These are phyloP conservation scores for Saccharomycopsis olivae DNA, from an alignment of 805 yeast genomes.

Conservation along the genomic window DNA sequence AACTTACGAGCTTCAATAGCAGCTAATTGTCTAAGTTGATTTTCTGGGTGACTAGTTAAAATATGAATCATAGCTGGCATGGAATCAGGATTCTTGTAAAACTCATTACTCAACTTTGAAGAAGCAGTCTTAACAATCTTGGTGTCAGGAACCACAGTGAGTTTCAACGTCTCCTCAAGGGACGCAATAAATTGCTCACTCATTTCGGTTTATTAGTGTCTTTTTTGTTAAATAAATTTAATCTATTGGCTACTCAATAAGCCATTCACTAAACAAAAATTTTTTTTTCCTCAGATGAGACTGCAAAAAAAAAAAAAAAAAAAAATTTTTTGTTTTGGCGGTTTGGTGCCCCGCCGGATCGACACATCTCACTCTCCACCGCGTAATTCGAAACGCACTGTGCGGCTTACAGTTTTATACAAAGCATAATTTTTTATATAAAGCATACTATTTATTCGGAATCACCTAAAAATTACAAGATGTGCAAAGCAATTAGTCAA, in stretches of 20 bases:
- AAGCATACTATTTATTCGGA: too few species aligned
- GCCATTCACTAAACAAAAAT: too few species aligned
- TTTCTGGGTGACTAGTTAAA: constrained; percentile 57
- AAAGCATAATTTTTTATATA: neutral
- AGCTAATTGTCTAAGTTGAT: constrained; percentile 79
- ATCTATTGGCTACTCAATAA: too few species aligned
- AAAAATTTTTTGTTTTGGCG: too few species aligned
- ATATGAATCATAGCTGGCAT: constrained; percentile 79
- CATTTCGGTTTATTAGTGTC: too few species aligned
- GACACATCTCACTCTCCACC: too few species aligned
- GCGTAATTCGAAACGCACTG: too few species aligned
- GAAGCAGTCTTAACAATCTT: constrained; percentile 78
- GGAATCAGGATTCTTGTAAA: constrained; percentile 59
- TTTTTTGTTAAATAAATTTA: too few species aligned
- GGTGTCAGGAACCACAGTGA: constrained; percentile 74
- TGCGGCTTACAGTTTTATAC: too few species aligned
- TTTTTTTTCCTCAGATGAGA: too few species aligned
- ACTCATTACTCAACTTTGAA: constrained; percentile 56
- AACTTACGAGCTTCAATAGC: constrained; percentile 93
- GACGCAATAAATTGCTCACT: constrained; percentile 59
- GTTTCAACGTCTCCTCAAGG: constrained; percentile 69
- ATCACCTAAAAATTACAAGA: neutral
- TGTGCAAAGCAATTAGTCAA: constrained; percentile 47
- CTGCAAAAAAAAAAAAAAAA: too few species aligned
- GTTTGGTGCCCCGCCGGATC: too few species aligned